These are phyloP conservation scores for Incumbomyces lentus DNA, from an alignment of 2,329 filamentous ascomycete genomes.

Conservation along the genomic window DNA sequence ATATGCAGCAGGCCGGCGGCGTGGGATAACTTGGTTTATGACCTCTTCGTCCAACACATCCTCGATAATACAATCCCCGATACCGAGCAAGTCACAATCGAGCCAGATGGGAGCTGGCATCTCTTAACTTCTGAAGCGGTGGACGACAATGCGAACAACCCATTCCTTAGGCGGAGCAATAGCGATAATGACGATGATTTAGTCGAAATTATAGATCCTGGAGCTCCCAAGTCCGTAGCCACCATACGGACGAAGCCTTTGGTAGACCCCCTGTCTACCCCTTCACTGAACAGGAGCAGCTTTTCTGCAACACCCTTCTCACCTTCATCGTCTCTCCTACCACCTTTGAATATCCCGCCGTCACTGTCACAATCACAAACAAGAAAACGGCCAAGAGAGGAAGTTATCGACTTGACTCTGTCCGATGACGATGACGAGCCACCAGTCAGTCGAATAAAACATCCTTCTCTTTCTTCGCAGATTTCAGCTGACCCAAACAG, in stretches of 20 bases:
- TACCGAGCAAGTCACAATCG: conserved; percentile 77
- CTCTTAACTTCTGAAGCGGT: conserved; percentile 9
- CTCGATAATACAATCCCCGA: conserved; percentile 59
- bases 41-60: conserved; percentile 87
- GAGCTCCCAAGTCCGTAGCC: conserved; percentile 29
- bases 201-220: conserved; percentile 38
- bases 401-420: conserved; percentile 45
- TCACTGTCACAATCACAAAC: conserved; percentile 26
- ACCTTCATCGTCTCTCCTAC: conserved; percentile 10
- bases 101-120: conserved; percentile 72
- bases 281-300: conserved; percentile 6
- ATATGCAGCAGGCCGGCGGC: conserved; percentile 76
- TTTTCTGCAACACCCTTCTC: not conserved
- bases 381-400: conserved; percentile 37
- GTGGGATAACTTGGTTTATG: conserved; percentile 74
- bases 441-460: conserved; percentile 9
- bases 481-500: conserved; percentile 7
- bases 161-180: conserved; percentile 30
- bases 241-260: conserved; percentile 10
- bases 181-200: conserved; percentile 40
- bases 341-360: conserved; percentile 32
- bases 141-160: conserved; percentile 21
- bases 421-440: conserved; percentile 43
- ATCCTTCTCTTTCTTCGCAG: conserved; percentile 10
- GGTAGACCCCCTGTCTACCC: not conserved